Evolutionary conservation across 768 basidiomycete species (phyloP).

Genomic region (Lactarius tabidus): DNA sequence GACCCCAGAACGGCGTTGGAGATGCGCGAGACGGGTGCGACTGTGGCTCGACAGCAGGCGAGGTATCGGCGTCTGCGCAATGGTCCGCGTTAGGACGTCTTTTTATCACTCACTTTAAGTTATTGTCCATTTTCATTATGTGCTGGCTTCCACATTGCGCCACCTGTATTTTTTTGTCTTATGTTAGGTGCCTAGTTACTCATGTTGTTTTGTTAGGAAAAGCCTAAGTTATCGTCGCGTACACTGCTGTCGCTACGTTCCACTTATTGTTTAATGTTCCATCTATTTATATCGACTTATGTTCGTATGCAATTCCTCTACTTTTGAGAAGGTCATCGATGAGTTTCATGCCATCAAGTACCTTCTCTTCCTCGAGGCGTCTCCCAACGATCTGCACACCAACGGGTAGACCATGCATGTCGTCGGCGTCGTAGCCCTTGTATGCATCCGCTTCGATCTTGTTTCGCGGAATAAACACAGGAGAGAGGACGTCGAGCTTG

Average conservation of each 20-base stretch:
- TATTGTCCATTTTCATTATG: neutral
- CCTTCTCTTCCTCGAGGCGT: conserved; percentile 69
- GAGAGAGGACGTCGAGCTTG: conserved; percentile 39
- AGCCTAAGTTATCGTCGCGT: neutral
- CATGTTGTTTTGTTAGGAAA: neutral
- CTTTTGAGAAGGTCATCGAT: conserved; percentile 35
- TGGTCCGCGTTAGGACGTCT: neutral
- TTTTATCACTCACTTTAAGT: neutral
- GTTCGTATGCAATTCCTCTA: conserved; percentile 4
- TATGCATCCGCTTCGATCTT: conserved; percentile 45
- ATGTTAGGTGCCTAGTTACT: neutral
- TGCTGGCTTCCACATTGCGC: neutral
- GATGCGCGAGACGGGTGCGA: neutral
- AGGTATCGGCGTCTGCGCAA: conserved; percentile 2
- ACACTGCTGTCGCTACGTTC: neutral
- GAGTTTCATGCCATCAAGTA: conserved; percentile 64
- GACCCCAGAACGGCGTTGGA: neutral
- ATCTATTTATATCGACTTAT: neutral
- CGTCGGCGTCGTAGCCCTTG: conserved; percentile 51
- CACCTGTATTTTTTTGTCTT: neutral
- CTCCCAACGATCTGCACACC: conserved; percentile 63
- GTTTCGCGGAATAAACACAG: conserved; percentile 39
- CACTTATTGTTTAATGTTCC: neutral
- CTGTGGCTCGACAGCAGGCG: conserved; percentile 1
- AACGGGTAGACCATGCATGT: conserved; percentile 65